A percentile compares a stretch with the other conserved stretches of the same genome.
phyloP scores from a whole-genome alignment of 2,329 filamentous ascomycete species.

The Fusarium duplospermum region DNA sequence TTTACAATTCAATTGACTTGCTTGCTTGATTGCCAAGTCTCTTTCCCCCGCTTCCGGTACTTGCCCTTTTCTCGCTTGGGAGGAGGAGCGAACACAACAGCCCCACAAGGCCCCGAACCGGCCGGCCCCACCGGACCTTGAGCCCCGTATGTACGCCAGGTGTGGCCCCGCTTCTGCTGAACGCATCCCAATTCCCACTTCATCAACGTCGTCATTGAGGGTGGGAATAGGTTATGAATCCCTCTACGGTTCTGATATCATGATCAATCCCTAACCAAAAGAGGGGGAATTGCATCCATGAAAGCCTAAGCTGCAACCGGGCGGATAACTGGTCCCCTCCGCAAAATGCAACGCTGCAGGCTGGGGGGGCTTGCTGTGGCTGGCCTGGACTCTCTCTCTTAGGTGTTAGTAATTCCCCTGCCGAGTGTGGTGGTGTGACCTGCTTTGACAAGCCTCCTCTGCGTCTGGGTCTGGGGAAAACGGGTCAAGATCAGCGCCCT shows the following conservation, averaged over 20 bases:
- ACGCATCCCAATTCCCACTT: slow-evolving; percentile 23
- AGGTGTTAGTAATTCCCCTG: slow-evolving; percentile 33
- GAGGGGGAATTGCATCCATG: not conserved
- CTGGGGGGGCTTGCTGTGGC: slow-evolving; percentile 9
- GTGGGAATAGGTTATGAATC: slow-evolving; percentile 11
- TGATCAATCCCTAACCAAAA: not conserved
- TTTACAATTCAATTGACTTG: not conserved
- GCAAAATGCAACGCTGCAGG: slow-evolving; percentile 26
- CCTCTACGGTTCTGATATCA: not conserved
- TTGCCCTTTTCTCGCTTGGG: slow-evolving; percentile 18
- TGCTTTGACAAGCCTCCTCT: slow-evolving; percentile 28
- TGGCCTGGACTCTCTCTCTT: slow-evolving; percentile 17
- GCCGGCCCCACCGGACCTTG: slow-evolving; percentile 31
- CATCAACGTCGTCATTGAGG: slow-evolving; percentile 29
- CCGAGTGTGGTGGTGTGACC: slow-evolving; percentile 38
- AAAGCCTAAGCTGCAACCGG: not conserved
- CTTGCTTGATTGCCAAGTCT: not conserved
- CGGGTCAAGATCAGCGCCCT: slow-evolving; percentile 24
- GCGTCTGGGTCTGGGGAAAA: slow-evolving; percentile 8
- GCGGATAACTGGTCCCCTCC: slow-evolving; percentile 5
- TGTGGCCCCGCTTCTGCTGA: slow-evolving; percentile 10
- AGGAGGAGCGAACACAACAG: not conserved
- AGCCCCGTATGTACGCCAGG: slow-evolving; percentile 19
- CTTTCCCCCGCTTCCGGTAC: slow-evolving; percentile 32
- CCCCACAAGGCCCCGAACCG: slow-evolving; percentile 15